These are phyloP conservation scores for Hygrophorus pudorinus DNA, from an alignment of 768 basidiomycete genomes.

Conservation along the genomic window DNA sequence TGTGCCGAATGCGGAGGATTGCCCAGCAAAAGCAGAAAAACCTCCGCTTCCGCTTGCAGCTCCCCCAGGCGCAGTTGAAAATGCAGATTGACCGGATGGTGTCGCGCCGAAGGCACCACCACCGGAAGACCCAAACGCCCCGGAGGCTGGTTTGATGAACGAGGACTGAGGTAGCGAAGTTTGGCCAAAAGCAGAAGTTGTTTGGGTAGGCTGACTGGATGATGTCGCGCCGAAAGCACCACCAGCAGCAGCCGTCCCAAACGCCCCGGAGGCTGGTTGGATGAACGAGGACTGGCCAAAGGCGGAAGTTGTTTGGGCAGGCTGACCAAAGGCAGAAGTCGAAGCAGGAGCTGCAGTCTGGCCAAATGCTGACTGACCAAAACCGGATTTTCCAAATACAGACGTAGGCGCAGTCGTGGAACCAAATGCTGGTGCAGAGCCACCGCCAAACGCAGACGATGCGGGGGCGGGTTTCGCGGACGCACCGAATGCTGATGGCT, in stretches of 20 bases:
- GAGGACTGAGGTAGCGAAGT: slow-evolving; percentile 17
- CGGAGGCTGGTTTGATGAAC: slow-evolving; percentile 39
- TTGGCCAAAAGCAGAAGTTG: slow-evolving; percentile 22
- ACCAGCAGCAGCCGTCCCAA: slow-evolving; percentile 27
- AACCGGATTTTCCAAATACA: slow-evolving; percentile 28
- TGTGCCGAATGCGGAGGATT: slow-evolving; percentile 30
- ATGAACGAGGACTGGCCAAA: slow-evolving; percentile 29
- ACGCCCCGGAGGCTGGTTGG: slow-evolving; percentile 43
- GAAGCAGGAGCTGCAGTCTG: slow-evolving; percentile 10
- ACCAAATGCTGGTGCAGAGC: slow-evolving; percentile 19
- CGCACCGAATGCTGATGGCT: slow-evolving; percentile 16
- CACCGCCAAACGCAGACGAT: slow-evolving; percentile 29
- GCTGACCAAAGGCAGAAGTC: slow-evolving; percentile 27
- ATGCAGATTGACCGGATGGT: neutral
- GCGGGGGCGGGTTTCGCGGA: slow-evolving; percentile 9
- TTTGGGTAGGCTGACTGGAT: slow-evolving; percentile 11
- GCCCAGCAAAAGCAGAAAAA: slow-evolving; percentile 28
- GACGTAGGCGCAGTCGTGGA: slow-evolving; percentile 21
- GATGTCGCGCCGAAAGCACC: slow-evolving; percentile 17
- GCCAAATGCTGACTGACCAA: slow-evolving; percentile 25
- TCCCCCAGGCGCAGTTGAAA: neutral
- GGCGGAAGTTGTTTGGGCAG: slow-evolving; percentile 24
- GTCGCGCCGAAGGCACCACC: slow-evolving; percentile 19
- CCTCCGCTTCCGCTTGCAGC: slow-evolving; percentile 1
- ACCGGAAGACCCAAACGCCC: slow-evolving; percentile 37